These are phyloP conservation scores for Moricandia moricandioides DNA, from an alignment of 345 rosid species.

Conservation along the genomic window DNA sequence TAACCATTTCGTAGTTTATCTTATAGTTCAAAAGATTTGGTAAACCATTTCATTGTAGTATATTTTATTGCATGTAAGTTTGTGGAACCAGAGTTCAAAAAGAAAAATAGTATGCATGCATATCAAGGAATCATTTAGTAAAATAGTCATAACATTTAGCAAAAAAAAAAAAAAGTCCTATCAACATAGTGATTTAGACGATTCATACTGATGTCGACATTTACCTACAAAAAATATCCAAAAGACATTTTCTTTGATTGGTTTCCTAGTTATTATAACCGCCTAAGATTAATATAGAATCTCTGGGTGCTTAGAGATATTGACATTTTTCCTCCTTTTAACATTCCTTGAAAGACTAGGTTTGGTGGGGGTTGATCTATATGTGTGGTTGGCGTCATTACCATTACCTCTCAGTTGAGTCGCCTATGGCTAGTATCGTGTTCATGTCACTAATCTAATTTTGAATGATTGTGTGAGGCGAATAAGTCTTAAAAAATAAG, in stretches of 20 bases:
- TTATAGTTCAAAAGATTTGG: background rate
- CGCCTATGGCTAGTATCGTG: constrained; percentile 13
- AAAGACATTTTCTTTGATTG: constrained; percentile 15
- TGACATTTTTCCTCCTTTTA: constrained; percentile 8
- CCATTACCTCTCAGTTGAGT: constrained; percentile 18
- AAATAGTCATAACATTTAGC: no score
- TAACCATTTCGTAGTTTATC: background rate
- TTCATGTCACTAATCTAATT: constrained; percentile 11
- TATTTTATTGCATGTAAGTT: constrained; percentile 10
- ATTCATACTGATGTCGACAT: constrained; percentile 30
- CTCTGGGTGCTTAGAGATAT: constrained; percentile 17
- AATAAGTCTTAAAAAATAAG: background rate
- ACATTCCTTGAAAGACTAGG: background rate
- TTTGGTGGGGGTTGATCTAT: constrained; percentile 26
- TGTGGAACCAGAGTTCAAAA: background rate
- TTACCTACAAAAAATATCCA: constrained; percentile 12
- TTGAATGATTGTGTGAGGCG: background rate
- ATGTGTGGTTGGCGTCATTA: constrained; percentile 8
- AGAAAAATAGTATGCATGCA: constrained; percentile 5
- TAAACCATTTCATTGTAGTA: constrained; percentile 2
- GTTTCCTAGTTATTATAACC: constrained; percentile 13
- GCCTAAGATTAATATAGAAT: constrained; percentile 26
- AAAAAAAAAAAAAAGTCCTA: no score
- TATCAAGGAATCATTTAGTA: background rate
- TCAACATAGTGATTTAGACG: constrained; percentile 20